Evolutionary conservation across 805 yeast species (phyloP), one percentile per base, ranked within the genome.

Genomic region (Candida takata): DNA sequence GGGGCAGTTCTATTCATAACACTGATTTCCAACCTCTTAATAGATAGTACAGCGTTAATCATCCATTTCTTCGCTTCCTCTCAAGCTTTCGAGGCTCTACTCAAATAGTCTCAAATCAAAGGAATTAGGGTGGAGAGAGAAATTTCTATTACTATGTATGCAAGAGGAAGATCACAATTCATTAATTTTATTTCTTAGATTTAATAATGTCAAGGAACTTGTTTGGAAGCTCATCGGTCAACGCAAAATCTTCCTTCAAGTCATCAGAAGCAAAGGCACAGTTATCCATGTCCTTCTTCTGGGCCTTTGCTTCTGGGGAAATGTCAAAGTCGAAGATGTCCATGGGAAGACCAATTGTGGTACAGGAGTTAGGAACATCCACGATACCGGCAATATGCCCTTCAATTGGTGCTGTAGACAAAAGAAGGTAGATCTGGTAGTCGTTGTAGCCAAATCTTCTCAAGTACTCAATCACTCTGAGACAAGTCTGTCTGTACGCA

Each of bases 371-470:
- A 25, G 76, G 75, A 36, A 70, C 65, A 49, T 70, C 75, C 13
- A 70, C 76, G 36, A 70, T 63, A 12, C 72, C 70, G 1, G 75
- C 74, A 41, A 70, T 52, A 41, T 70, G 74, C 4, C 73, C 75
- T 47, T 70, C 70, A 37, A 70, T 62, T 13, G 76, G 76, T 3
- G 75, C 76, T 24, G 61, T 51, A 8, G 69, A 62, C 17, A 70
- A 49, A 23, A 70, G 54, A 23, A 70, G 40, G 43, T 68, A 70
- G 21, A 70, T 57, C 47, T 70, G 76, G 48, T 70, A 70, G 44
- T 70, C 76, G 37, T 64, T 66, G 51, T 70, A 70, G 10, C 76
- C 76, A 46, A 47, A 70, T 40, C 73, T 48, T 41, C 73, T 55
- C 45, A 70, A 58, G 49, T 70, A 70, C 42, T 70, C 75, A 42